Conservation (phyloP, 352 stramenopile genomes). For the Phytophthora hybrid region DNA sequence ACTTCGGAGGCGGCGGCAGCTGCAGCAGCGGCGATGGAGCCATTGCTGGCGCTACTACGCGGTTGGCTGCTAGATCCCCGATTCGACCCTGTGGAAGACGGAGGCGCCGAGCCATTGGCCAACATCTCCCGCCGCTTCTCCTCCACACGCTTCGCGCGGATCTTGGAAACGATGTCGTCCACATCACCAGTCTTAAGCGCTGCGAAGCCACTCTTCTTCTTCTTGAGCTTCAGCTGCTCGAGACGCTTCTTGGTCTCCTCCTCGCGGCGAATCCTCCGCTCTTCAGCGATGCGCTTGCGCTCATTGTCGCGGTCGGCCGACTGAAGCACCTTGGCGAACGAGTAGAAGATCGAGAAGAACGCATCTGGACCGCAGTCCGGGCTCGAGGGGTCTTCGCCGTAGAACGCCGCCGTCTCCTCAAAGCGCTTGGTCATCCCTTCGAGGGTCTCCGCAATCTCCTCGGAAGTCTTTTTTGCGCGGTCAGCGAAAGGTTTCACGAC, state of each 20-base stretch:
- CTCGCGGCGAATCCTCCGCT: constrained; percentile 75
- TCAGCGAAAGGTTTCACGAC: constrained; percentile 81
- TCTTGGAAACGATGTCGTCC: constrained; percentile 87
- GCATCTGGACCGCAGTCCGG: constrained; percentile 73
- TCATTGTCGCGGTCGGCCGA: constrained; percentile 86
- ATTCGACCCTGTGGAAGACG: constrained; percentile 35
- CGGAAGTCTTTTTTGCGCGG: constrained; percentile 65
- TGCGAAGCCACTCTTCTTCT: constrained; percentile 73
- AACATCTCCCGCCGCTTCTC: constrained; percentile 78
- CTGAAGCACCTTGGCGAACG: constrained; percentile 85
- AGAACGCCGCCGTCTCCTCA: constrained; percentile 72
- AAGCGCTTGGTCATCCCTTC: constrained; percentile 74
- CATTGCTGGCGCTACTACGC: constrained; percentile 22
- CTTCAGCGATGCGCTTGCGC: constrained; percentile 83
- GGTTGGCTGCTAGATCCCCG: constrained; percentile 26
- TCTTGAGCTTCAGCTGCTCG: constrained; percentile 83
- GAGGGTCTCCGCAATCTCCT: constrained; percentile 62
- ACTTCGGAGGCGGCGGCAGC: constrained; percentile 10
- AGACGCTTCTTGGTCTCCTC: constrained; percentile 85
- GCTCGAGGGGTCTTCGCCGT: constrained; percentile 79
- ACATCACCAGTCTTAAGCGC: constrained; percentile 83
- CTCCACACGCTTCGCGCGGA: constrained; percentile 79
- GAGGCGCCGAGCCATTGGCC: constrained; percentile 38
- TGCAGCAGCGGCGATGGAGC: constrained; percentile 7
- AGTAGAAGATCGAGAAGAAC: constrained; percentile 91